These are phyloP conservation scores for Rhododendron griersonianum DNA, from an alignment of 148 eudicot species.

Conservation along the genomic window DNA sequence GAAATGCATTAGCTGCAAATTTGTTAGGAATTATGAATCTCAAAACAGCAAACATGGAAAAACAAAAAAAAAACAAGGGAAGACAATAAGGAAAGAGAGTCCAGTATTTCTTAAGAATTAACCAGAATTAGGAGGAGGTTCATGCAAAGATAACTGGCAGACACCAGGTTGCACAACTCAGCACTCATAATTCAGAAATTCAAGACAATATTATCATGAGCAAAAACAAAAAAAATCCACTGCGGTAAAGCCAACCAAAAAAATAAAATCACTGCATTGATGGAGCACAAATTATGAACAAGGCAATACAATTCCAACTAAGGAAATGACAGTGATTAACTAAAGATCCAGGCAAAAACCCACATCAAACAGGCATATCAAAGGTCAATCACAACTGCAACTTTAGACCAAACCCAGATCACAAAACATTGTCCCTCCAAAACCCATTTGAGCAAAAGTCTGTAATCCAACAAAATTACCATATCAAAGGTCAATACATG, in stretches of 20 bases:
- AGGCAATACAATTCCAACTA: background rate
- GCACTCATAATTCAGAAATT: background rate
- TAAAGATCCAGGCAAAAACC: conserved; percentile 12
- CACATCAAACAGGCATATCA: background rate
- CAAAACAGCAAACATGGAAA: background rate
- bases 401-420: conserved; percentile 11
- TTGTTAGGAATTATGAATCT: background rate
- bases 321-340: conserved; percentile 4
- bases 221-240: background rate
- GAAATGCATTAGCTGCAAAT: background rate
- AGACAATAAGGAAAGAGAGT: background rate
- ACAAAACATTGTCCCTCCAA: conserved; percentile 6
- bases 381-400: conserved; percentile 4
- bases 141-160: background rate
- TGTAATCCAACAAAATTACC: background rate
- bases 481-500: background rate
- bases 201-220: background rate
- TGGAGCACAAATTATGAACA: background rate
- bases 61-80: background rate
- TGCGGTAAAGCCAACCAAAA: background rate
- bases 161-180: background rate
- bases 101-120: background rate
- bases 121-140: background rate
- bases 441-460: background rate
- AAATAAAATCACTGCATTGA: background rate